These are phyloP conservation scores for Umbelopsis sp. DNA, from an alignment of 192 early-diverging fungal genomes.

Conservation along the genomic window DNA sequence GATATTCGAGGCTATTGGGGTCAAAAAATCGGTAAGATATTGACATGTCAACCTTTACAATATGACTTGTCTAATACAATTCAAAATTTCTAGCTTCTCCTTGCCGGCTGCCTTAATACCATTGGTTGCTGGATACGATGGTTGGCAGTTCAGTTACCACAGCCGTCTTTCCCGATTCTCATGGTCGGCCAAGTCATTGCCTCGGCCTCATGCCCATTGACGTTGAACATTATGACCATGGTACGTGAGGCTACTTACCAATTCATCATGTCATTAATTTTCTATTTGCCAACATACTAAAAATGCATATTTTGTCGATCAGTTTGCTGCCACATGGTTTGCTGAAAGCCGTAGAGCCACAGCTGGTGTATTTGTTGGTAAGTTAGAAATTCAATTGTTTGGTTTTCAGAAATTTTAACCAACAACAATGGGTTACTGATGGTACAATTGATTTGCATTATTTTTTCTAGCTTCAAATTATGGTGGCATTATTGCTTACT, in stretches of 20 bases:
- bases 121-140: conserved; percentile 31
- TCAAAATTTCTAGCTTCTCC: conserved; percentile 24
- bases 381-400: neutral
- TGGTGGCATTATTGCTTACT: conserved; percentile 39
- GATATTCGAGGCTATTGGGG: conserved; percentile 37
- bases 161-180: conserved; percentile 30
- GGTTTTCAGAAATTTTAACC: no score
- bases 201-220: conserved; percentile 32
- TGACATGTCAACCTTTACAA: neutral
- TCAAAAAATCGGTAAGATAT: conserved; percentile 36
- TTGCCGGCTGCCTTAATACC: conserved; percentile 29
- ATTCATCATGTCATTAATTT: neutral
- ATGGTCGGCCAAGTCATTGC: conserved; percentile 40
- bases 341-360: conserved; percentile 38
- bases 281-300: neutral
- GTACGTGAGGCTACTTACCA: neutral
- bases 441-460: neutral
- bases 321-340: conserved; percentile 43
- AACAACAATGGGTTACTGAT: neutral
- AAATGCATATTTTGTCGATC: neutral
- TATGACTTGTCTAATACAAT: neutral
- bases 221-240: conserved; percentile 41
- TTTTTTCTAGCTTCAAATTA: conserved; percentile 36
- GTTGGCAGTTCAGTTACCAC: conserved; percentile 24
- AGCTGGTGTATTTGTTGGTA: conserved; percentile 42